Base-by-base conservation (phyloP, 1,284 basidiomycete species). In the Exobasidium rhododendri region DNA sequence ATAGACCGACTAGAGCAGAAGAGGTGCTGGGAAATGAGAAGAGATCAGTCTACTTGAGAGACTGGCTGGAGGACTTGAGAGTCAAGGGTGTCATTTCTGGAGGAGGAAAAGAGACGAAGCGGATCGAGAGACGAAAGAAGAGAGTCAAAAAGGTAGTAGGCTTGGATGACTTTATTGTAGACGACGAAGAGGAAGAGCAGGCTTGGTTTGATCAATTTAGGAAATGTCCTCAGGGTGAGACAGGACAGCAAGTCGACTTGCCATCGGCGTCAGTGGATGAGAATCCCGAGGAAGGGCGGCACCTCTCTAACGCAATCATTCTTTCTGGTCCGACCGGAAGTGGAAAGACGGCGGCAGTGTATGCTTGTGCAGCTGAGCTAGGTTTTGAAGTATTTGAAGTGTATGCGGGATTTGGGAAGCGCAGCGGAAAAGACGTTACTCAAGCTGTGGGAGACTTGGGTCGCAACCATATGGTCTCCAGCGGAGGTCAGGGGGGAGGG, bases 321-420 rank as follows among this genome's bases (percentile, higher is more conserved):
- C 84, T 99, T 28, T 76, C 83, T 24, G 96, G 96, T 0, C 91
- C 92, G 0, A 59, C 60, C 10, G 78, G 78, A 17, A 47, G 58
- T 4, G 71, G 75, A 32, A 79, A 79, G 61, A 76, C 77, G 1
- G 74, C 77, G 0, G 67, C 70, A 14, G 72, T 79, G 28, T 74
- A 77, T 55, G 78, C 78, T 2, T 77, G 74, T 58, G 78, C 78
- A 26, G 24, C 65, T 4, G 67, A 97, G 80, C 84, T 98, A 22
- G 92, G 89, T 3, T 98, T 90, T 89, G 91, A 96, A 56, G 87
- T 98, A 11, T 97, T 98, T 75, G 96, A 99, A 80, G 91, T 98
- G 7, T 91, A 93, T 81, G 90, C 96, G n/a, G 96, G 96, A 3
- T 88, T 94, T 62, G 75, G 75, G 6, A 89, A 86, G 74, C 86